These are phyloP conservation scores for Sisymbrium irio DNA, from an alignment of 345 rosid species.

Conservation along the genomic window DNA sequence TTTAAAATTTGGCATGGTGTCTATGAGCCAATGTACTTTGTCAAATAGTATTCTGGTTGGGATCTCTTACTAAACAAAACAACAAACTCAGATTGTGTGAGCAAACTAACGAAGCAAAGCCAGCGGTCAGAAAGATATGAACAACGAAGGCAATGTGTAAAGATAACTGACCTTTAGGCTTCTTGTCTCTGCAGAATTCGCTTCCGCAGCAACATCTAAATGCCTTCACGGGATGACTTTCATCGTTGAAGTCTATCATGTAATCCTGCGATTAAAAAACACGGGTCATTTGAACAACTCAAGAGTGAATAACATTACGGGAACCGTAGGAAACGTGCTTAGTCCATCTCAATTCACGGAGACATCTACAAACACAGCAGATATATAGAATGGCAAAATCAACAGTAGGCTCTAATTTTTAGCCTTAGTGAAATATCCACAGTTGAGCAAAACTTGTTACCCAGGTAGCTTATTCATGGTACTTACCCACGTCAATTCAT, in stretches of 20 bases:
- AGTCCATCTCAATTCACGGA: background rate
- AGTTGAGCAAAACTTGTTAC: background rate
- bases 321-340: background rate
- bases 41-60: background rate
- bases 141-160: constrained; percentile 1
- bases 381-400: background rate
- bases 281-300: constrained; percentile 2
- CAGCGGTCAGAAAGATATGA: background rate
- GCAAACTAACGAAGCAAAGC: constrained; percentile 17
- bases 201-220: constrained; percentile 74
- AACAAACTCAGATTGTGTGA: background rate
- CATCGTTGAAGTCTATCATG: constrained; percentile 69
- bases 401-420: background rate
- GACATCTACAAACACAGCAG: background rate
- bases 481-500: constrained; percentile 91
- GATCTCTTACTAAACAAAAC: constrained; percentile 1
- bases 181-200: constrained; percentile 53
- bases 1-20: background rate
- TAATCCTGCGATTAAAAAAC: constrained; percentile 56
- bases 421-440: background rate
- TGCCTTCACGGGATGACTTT: constrained; percentile 71
- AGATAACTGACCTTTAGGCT: constrained; percentile 32
- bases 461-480: constrained; percentile 4
- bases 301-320: background rate
- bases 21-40: background rate